Evolutionary conservation across 495 filamentous ascomycete genomes (phyloP).

Genomic region (Aspergillus biplanus): DNA sequence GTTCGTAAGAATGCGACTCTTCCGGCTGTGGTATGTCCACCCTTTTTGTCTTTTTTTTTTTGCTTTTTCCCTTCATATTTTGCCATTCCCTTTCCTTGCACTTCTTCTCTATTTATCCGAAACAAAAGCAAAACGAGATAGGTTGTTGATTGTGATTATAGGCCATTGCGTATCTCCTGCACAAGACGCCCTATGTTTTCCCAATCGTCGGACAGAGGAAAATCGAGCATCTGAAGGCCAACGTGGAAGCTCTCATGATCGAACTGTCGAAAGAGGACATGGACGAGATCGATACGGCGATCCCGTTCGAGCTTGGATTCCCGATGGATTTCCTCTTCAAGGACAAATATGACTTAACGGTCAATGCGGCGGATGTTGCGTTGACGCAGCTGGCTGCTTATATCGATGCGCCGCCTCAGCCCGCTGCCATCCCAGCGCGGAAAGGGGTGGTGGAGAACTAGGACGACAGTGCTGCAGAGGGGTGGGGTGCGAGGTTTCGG

Average conservation of each 20-base stretch:
- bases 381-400: slow-evolving; percentile 16
- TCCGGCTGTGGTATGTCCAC: slow-evolving; percentile 18
- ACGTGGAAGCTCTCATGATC: slow-evolving; percentile 62
- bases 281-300: slow-evolving; percentile 55
- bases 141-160: neutral
- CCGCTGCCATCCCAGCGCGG: slow-evolving; percentile 5
- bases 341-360: slow-evolving; percentile 6
- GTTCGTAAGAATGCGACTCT: slow-evolving; percentile 16
- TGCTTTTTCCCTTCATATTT: neutral
- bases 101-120: neutral
- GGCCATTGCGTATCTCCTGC: slow-evolving; percentile 74
- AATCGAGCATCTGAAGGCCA: slow-evolving; percentile 65
- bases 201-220: slow-evolving; percentile 73
- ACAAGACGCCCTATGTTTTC: slow-evolving; percentile 76
- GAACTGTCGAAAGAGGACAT: slow-evolving; percentile 59
- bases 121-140: neutral
- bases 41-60: neutral
- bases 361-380: slow-evolving; percentile 22
- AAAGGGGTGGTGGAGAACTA: slow-evolving; percentile 3
- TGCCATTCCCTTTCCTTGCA: neutral
- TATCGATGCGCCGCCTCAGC: slow-evolving; percentile 19
- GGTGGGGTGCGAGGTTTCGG: neutral
- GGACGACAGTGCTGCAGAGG: neutral
- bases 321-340: slow-evolving; percentile 18
- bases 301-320: slow-evolving; percentile 44